phyloP scores from a whole-genome alignment of 352 stramenopile genomes.

The Plasmopara halstedii region DNA sequence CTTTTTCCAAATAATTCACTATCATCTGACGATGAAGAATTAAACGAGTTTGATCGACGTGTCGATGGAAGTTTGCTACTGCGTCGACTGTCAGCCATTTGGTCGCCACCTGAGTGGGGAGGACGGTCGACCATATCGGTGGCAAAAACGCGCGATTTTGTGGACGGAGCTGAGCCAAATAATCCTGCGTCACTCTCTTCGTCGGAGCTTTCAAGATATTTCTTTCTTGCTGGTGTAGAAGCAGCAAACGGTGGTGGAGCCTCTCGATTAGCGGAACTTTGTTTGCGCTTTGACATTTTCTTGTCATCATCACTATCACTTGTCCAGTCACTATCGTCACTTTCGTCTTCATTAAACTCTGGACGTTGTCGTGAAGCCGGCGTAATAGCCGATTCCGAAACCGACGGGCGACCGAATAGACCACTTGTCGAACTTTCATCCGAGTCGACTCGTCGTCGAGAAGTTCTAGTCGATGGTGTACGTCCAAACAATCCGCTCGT shows the following conservation, averaged over 20 bases:
- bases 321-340: conserved; percentile 42
- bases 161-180: conserved; percentile 29
- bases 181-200: conserved; percentile 55
- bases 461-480: conserved; percentile 2
- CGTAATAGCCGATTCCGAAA: conserved; percentile 6
- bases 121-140: conserved; percentile 19
- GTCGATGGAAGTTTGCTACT: conserved; percentile 19
- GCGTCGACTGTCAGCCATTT: conserved; percentile 22
- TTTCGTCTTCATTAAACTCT: conserved; percentile 35
- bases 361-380: conserved; percentile 22
- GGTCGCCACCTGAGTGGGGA: conserved; percentile 19
- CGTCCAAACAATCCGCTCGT: conserved; percentile 52
- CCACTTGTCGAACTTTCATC: conserved; percentile 50
- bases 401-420: conserved; percentile 38
- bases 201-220: conserved; percentile 53
- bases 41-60: conserved; percentile 38
- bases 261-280: conserved; percentile 12
- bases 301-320: conserved; percentile 35
- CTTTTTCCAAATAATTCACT: conserved; percentile 39
- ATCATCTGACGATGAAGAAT: conserved; percentile 22
- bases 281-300: conserved; percentile 11
- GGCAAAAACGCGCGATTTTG: conserved; percentile 18
- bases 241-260: conserved; percentile 15
- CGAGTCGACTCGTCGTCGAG: conserved; percentile 28
- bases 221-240: conserved; percentile 22